Evolutionary conservation across 805 yeast genomes (phyloP), one percentile per base, ranked within the genome.

Genomic region (Saccharomyces eubayanus): DNA sequence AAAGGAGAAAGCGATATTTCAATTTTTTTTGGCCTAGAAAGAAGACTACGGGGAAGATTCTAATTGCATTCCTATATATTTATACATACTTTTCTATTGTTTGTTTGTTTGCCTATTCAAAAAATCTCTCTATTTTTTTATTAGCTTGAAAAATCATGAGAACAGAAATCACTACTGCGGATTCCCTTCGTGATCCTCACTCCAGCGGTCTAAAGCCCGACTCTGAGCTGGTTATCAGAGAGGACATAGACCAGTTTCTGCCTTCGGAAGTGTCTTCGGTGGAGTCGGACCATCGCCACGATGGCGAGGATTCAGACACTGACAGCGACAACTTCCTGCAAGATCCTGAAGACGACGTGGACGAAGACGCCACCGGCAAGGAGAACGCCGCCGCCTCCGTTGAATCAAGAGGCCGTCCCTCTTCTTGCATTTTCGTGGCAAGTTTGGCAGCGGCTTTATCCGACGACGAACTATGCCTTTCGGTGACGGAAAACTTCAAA

Each of bases 341-440:
- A n/a, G 30, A 31, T 27, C 41, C 53, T 20, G 30, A 46, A n/a
- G 53, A 47, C 2, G 49, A 41, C 11, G 8, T 6, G 8, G 53
- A 53, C 1, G 50, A 47, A 4, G 47, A 51, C 6, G 50, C 45
- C 6, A 41, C 57, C 3, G 21, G 43, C 9, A 36, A 11, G 14
- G 28, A 28, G 11, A 16, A 24, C 8, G 31, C 16, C 29, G 6
- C 29, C 9, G 31, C 43, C 43, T 29, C 47, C 20, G 12, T 12
- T 31, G 29, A 28, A 21, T 28, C 2, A 57, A 72, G 78, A 45
- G 88, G 86, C 6, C 77, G 86, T 48, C 96, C 96, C 14, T 84
- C 96, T 0, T 82, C 95, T 1, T 88, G 96, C 69, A 87, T 89
- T 1, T 89, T 89, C 73, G 96, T 89, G 53, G 96, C 96, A 28